Percentiles rank a stretch among this genome's conserved stretches.
Evolutionary conservation across 2,329 filamentous ascomycete species (phyloP).

Genomic region (Neofusicoccum kwambonambiense): DNA sequence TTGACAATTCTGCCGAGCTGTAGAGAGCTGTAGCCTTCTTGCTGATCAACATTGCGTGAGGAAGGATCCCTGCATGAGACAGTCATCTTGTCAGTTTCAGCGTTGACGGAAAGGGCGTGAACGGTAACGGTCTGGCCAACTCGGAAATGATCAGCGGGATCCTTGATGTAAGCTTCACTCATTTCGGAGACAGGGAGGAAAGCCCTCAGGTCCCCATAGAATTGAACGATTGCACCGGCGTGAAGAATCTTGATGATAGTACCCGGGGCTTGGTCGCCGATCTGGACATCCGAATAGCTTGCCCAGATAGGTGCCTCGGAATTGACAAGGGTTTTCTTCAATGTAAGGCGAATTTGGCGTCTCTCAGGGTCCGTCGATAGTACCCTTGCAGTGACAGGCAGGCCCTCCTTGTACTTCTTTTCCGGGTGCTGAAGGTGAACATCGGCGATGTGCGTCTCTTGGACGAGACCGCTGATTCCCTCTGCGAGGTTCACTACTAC

Average conservation of each 20-base stretch:
- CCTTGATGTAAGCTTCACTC: slow-evolving; percentile 93
- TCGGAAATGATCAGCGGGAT: slow-evolving; percentile 86
- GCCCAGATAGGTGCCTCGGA: slow-evolving; percentile 79
- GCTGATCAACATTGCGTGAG: slow-evolving; percentile 74
- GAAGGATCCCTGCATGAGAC: slow-evolving; percentile 92
- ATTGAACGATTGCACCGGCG: slow-evolving; percentile 84
- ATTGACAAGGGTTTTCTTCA: slow-evolving; percentile 94
- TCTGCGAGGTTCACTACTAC: slow-evolving; percentile 82
- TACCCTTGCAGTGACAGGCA: slow-evolving; percentile 80
- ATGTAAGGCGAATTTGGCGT: slow-evolving; percentile 77
- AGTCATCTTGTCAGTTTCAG: slow-evolving; percentile 68
- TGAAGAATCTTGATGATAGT: slow-evolving; percentile 80
- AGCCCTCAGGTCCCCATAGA: slow-evolving; percentile 79
- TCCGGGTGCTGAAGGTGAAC: slow-evolving; percentile 86
- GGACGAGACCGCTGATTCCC: slow-evolving; percentile 83
- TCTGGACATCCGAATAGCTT: slow-evolving; percentile 69
- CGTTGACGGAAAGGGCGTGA: slow-evolving; percentile 78
- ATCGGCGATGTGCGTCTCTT: slow-evolving; percentile 86
- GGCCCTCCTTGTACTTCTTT: slow-evolving; percentile 89
- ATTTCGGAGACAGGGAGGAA: slow-evolving; percentile 95
- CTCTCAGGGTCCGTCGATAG: slow-evolving; percentile 74
- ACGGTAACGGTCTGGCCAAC: slow-evolving; percentile 89
- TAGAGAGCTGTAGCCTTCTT: slow-evolving; percentile 68
- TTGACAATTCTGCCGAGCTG: slow-evolving; percentile 72
- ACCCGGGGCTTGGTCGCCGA: slow-evolving; percentile 77